Base-by-base conservation (phyloP, 257 asterid species). In the Voacanga thouarsii region DNA sequence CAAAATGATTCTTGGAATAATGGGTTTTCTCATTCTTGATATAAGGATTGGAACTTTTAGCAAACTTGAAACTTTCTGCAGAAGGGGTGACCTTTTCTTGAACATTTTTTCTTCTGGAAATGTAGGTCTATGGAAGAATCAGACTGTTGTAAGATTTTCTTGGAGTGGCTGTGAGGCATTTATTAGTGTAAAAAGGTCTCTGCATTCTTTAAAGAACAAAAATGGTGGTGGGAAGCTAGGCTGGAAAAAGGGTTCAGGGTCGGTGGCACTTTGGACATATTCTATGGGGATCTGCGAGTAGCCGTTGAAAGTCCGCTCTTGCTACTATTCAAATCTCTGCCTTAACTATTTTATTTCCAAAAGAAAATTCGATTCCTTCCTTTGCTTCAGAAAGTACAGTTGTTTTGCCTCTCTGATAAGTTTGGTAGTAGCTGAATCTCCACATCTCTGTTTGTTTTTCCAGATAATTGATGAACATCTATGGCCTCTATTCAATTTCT, bases 11-110 rank as follows among this genome's bases (percentile, higher is more conserved):
- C 82, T 84, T 18, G 82, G 80, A 59, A 82, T 44, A 0, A 83
- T 77, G 79, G 93, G 90, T 70, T 81, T 87, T 75, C 83, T 87
- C 83, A 91, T 60, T 76, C 87, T 88, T 80, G 92, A 82, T 41
- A 92, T 28, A 67, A 88, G 76, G 82, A 85, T 72, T 3, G 88
- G 86, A 67, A 82, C 43, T 82, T 83, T 85, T 2, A 89, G 79
- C 5, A 86, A 75, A 44, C 23, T 41, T n/a, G 92, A 56, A 49
- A 82, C 80, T 83, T 87, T 87, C 59, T 85, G 90, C 24, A 87
- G 65, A 77, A 89, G 74, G 78, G 81, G 72, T 44, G 87, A 63
- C 73, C 71, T 85, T 77, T 85, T 88, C 83, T 37, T 88, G 79
- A 85, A 83, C 94, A 90, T 92, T 71, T 80, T 14, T 15, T 21